These are phyloP conservation scores for Aethionema arabicum DNA, from an alignment of 345 rosid genomes.

Conservation along the genomic window DNA sequence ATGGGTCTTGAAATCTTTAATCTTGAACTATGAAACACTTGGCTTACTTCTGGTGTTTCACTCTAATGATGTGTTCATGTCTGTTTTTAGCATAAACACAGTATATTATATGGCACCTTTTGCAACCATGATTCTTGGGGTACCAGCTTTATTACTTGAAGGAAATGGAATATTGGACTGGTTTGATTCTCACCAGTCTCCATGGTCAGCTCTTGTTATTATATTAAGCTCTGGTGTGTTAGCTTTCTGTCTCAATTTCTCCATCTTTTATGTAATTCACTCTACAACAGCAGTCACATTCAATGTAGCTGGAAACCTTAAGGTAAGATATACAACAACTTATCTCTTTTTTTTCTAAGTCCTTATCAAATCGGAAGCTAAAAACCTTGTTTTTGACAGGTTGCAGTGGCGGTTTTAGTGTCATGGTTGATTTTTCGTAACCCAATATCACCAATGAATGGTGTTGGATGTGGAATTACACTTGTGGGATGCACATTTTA, in stretches of 20 bases:
- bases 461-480: conserved; percentile 83
- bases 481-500: conserved; percentile 88
- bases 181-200: conserved; percentile 54
- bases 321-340: conserved; percentile 44
- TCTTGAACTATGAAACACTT: no score
- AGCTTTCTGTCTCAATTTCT: conserved; percentile 92
- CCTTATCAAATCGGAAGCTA: no score
- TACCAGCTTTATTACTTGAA: conserved; percentile 80
- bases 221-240: conserved; percentile 79
- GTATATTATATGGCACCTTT: conserved; percentile 98
- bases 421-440: conserved; percentile 86
- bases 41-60: no score
- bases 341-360: conserved; percentile 46
- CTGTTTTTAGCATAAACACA: conserved; percentile 66
- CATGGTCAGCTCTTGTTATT: conserved; percentile 54
- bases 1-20: no score
- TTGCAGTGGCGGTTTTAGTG: conserved; percentile 78
- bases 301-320: conserved; percentile 93
- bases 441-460: conserved; percentile 73
- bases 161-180: conserved; percentile 73
- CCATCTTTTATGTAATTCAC: conserved; percentile 91
- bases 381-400: conserved; percentile 40
- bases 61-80: background rate
- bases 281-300: conserved; percentile 94
- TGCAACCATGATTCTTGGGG: conserved; percentile 82